These are phyloP conservation scores for Starmerella bacillaris DNA, from an alignment of 805 yeast genomes.

Conservation along the genomic window DNA sequence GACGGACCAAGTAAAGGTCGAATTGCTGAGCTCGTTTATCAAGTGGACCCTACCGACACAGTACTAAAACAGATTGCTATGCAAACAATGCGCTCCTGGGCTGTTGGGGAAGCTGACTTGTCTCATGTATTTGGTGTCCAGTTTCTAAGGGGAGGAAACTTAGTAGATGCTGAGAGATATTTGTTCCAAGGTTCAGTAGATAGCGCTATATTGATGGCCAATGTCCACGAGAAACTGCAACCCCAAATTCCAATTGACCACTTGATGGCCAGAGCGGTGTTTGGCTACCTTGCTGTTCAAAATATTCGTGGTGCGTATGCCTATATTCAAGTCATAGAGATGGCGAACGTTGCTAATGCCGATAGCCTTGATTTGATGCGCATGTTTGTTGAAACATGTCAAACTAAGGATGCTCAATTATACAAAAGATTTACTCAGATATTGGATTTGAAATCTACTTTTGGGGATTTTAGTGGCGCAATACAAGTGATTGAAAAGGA, in stretches of 20 bases:
- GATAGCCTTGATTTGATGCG: conserved; percentile 39
- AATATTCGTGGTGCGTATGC: conserved; percentile 43
- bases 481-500: conserved; percentile 34
- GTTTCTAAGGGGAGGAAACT: conserved; percentile 31
- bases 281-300: conserved; percentile 54
- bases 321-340: conserved; percentile 23
- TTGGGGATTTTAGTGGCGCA: conserved; percentile 21
- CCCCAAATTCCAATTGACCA: neutral
- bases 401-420: conserved; percentile 33
- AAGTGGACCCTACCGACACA: conserved; percentile 36
- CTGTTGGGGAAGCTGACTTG: conserved; percentile 47
- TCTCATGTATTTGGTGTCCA: conserved; percentile 59
- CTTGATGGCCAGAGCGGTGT: conserved; percentile 36
- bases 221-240: conserved; percentile 35
- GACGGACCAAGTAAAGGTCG: conserved; percentile 31
- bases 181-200: conserved; percentile 48
- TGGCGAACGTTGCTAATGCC: no score
- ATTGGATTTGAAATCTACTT: conserved; percentile 27
- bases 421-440: conserved; percentile 32
- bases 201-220: conserved; percentile 27
- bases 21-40: conserved; percentile 27
- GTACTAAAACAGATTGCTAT: conserved; percentile 49
- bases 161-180: conserved; percentile 55
- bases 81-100: conserved; percentile 42
- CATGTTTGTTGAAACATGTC: conserved; percentile 42